These are phyloP conservation scores for Lobosporangium transversale DNA, from an alignment of 192 early-diverging fungal genomes.

Conservation along the genomic window DNA sequence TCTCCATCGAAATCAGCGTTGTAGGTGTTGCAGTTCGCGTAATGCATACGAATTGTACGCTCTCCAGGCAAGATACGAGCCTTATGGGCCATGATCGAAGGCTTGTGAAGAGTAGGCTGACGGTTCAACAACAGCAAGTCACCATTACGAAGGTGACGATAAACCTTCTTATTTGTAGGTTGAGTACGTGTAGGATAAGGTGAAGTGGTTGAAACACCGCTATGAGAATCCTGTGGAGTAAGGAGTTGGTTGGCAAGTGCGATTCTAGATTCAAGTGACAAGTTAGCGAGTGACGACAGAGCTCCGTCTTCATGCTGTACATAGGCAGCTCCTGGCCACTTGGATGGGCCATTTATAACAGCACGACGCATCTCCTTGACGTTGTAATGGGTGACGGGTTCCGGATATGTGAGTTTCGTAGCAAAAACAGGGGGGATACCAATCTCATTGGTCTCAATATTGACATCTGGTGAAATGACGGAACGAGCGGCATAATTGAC, in stretches of 20 bases:
- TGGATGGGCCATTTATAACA: constrained; percentile 94
- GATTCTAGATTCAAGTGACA: constrained; percentile 89
- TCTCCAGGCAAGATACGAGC: constrained; percentile 95
- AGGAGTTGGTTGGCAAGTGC: constrained; percentile 95
- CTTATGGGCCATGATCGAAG: constrained; percentile 98
- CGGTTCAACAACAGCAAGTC: constrained; percentile 98
- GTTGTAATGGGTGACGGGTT: constrained; percentile 97
- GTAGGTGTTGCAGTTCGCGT: constrained; percentile 92
- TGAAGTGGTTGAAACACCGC: constrained; percentile 50
- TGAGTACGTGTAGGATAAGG: constrained; percentile 71
- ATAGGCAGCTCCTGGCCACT: constrained; percentile 96
- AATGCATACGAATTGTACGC: constrained; percentile 99
- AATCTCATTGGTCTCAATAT: constrained; percentile 97
- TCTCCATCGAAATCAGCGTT: constrained; percentile 99
- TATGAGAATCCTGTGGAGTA: constrained; percentile 72
- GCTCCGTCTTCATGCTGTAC: constrained; percentile 97
- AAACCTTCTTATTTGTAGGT: constrained; percentile 94
- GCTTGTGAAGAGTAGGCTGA: constrained; percentile 99
- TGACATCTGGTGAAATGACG: constrained; percentile 98
- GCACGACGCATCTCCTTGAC: constrained; percentile 88
- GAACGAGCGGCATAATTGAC: constrained; percentile 99
- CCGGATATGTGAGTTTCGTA: constrained; percentile 93
- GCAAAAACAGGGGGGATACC: constrained; percentile 98
- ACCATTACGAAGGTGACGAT: constrained; percentile 95
- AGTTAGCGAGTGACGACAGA: constrained; percentile 78